These are phyloP conservation scores for Venturia asperata DNA, from an alignment of 2,329 filamentous ascomycete species.

Conservation along the genomic window DNA sequence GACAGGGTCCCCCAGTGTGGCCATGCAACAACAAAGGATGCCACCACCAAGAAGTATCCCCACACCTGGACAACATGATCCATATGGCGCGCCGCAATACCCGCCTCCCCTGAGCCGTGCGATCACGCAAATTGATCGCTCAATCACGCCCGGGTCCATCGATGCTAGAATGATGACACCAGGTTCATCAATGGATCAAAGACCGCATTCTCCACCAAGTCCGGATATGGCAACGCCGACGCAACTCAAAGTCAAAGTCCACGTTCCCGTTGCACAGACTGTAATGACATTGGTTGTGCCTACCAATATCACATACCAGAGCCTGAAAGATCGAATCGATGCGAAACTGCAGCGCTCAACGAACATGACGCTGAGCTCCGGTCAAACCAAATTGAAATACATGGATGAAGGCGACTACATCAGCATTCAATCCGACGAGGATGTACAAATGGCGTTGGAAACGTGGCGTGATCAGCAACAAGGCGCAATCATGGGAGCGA, in stretches of 20 bases:
- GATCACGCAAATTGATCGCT: conserved; percentile 20
- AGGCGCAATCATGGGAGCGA: conserved; percentile 57
- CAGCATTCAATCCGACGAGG: conserved; percentile 89
- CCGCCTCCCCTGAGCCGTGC: conserved; percentile 13
- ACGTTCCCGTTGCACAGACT: conserved; percentile 62
- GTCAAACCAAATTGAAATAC: conserved; percentile 81
- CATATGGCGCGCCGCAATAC: neutral
- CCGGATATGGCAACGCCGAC: conserved; percentile 46
- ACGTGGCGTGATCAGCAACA: conserved; percentile 79
- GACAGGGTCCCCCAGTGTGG: conserved; percentile 63
- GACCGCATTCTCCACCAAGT: conserved; percentile 17
- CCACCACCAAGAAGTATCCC: conserved; percentile 14
- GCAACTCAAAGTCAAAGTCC: conserved; percentile 93
- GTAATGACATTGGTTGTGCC: conserved; percentile 94
- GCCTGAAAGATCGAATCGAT: conserved; percentile 89
- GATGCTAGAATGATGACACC: conserved; percentile 31
- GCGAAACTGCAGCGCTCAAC: conserved; percentile 87
- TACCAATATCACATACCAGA: conserved; percentile 91
- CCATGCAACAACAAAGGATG: conserved; percentile 43
- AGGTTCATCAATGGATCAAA: conserved; percentile 23
- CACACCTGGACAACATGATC: conserved; percentile 2
- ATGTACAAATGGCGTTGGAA: conserved; percentile 90
- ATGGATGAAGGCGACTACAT: conserved; percentile 90
- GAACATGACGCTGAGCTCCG: conserved; percentile 71
- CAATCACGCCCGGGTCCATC: conserved; percentile 35